Evolutionary conservation across 371 early-diverging fungal genomes (phyloP), one percentile per base, ranked within the genome.

Genomic region (Circinella minor): DNA sequence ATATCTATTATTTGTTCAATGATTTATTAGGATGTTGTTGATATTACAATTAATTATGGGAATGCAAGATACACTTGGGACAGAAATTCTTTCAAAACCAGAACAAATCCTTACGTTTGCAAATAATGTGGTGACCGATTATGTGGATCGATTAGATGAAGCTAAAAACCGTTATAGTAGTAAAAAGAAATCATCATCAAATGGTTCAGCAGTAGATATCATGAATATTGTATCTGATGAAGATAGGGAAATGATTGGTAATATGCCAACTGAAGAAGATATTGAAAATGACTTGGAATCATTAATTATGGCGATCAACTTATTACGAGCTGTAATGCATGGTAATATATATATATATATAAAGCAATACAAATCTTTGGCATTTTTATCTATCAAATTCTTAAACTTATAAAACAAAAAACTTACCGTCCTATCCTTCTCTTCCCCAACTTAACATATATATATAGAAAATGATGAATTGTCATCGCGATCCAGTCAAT

Each of bases 31-130:
- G 46, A 87, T 87, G 69, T 68, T 88, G 43, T 75, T 83, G 27
- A 83, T 76, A 55, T 76, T 88, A 6, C 83, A 89, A 63, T 74
- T 91, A 18, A 86, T 92, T 49, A 76, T 91, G 76, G 82, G 74
- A 36, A 87, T 94, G 88, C 80, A 91, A 59, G 89, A 91, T 48
- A 74, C 77, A 4, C 81, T 91, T 63, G 96, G 96, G 0, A 91
- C 94, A 37, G 80, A 84, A 8, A 89, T 95, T 51, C 73, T 96
- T 49, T 84, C 88, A 55, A 93, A 92, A 38, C 91, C 92, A n/a
- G 79, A 84, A 0, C 94, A 95, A 73, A 88, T 95, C 36, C 78
- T 96, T 55, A 84, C 87, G 9, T 92, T 96, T 81, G 90, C 92
- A 10, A 89, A 88, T 54, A 91, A 87, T 66, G 86, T 92, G 27